phyloP scores from a whole-genome alignment of 208 protist genomes.

The Leishmania mexicana region DNA sequence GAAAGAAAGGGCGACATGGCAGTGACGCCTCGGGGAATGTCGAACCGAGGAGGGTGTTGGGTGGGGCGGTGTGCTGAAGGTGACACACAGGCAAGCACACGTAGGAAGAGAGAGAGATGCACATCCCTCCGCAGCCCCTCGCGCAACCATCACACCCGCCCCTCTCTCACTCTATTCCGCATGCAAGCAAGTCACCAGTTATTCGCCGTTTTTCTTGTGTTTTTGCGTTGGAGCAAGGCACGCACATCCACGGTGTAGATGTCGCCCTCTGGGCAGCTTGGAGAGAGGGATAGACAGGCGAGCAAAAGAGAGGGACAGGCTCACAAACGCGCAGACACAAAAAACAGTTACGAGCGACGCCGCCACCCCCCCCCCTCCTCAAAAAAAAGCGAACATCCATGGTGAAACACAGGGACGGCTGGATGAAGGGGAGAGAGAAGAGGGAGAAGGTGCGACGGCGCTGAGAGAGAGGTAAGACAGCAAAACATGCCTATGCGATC shows the following conservation, averaged over 20 bases:
- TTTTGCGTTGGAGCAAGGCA: not conserved
- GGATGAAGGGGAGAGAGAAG: not conserved
- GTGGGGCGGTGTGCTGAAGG: not conserved
- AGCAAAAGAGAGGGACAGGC: not conserved
- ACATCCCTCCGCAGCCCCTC: not conserved
- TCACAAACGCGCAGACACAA: not conserved
- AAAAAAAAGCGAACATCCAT: not conserved
- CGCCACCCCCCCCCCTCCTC: too few species aligned
- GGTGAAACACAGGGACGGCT: not conserved
- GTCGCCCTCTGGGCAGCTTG: not conserved
- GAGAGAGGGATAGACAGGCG: not conserved
- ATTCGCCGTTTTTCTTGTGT: not conserved
- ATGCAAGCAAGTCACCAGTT: not conserved
- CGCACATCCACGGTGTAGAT: not conserved
- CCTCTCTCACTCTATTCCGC: not conserved
- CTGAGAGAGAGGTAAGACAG: not conserved
- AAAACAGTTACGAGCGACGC: not conserved
- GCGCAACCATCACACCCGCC: not conserved
- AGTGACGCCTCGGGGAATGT: not conserved
- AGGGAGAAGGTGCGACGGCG: not conserved
- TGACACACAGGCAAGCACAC: not conserved
- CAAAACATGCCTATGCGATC: not conserved
- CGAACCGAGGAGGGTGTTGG: not conserved
- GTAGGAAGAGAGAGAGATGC: not conserved
- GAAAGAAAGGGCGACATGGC: not conserved